These are phyloP conservation scores for Scleroderma bovista DNA, from an alignment of 768 basidiomycete species.

Conservation along the genomic window DNA sequence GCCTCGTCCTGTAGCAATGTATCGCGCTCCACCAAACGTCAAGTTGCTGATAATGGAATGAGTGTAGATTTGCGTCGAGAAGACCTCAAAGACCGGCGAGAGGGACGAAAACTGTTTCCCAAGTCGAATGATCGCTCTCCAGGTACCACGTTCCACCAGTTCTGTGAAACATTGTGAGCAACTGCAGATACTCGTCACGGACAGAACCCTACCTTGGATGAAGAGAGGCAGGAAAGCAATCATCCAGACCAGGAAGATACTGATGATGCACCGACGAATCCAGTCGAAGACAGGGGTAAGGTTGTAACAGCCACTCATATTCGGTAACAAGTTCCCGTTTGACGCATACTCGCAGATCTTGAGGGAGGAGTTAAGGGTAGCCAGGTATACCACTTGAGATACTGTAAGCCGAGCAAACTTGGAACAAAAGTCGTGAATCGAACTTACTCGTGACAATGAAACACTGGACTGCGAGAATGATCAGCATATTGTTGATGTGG, in stretches of 20 bases:
- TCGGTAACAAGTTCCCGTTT: constrained; percentile 66
- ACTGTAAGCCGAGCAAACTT: constrained; percentile 10
- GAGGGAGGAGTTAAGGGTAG: constrained; percentile 81
- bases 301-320: constrained; percentile 89
- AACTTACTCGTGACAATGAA: constrained; percentile 87
- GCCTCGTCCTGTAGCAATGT: constrained; percentile 98
- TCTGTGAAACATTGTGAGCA: constrained; percentile 43
- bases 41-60: constrained; percentile 96
- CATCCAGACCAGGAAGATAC: constrained; percentile 98
- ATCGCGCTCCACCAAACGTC: constrained; percentile 96
- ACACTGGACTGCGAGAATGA: constrained; percentile 93
- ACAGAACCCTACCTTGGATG: constrained; percentile 67
- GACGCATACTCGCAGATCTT: constrained; percentile 74
- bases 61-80: constrained; percentile 96
- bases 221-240: constrained; percentile 93
- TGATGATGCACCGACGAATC: constrained; percentile 95
- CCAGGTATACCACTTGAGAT: constrained; percentile 83
- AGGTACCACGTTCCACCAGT: constrained; percentile 91
- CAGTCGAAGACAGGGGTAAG: constrained; percentile 89
- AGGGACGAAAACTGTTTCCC: constrained; percentile 92
- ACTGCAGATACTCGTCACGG: constrained; percentile 6
- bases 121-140: constrained; percentile 85
- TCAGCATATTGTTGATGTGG: constrained; percentile 99
- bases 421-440: not conserved
- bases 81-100: constrained; percentile 95